Base-by-base conservation (phyloP, 345 rosid genomes). In the Conringia planisiliqua region DNA sequence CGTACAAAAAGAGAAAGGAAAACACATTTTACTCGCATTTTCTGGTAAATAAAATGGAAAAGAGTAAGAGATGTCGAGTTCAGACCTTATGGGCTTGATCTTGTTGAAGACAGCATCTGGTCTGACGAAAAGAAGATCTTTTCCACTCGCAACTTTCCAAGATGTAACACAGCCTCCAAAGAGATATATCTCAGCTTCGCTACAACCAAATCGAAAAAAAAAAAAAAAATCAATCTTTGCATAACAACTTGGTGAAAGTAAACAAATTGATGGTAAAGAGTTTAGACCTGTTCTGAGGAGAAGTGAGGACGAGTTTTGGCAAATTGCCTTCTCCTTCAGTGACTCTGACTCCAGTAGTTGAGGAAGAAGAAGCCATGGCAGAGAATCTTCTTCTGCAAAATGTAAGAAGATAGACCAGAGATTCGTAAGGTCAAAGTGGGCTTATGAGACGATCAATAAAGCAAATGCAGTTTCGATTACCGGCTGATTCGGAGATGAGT, bases 51-150 rank as follows among this genome's bases (percentile, higher is more conserved):
- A 51, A 62, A 39, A 10, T 48, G 44, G 26, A 63, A 3, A 10
- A 24, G 51, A 74, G 39, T 14, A 56, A 33, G 22, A 55, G 10
- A 33, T 16, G 4, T 18, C 0, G 20, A 13, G 27, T 6, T 44
- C 10, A 57, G 2, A 93, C 98, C 98, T 89, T 76, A 91, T 88
- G 11, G 97, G 97, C 39, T 88, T 94, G 66, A 84, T 85, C 91
- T 88, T 91, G 81, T 91, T 84, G 75, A 94, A 94, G 35, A 94
- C 96, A 59, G 98, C 97, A 83, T 94, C 98, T 16, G 98, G 98
- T 52, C 98, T 72, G 47, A 94, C 96, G 68, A 91, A 94, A 60
- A 91, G 90, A 22, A 94, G 88, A 82, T 94, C 95, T 71, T 84
- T 88, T 3, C 93, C 97, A 68, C 73, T 78, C 10, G 91, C 69